Conservation (phyloP, 2,329 filamentous ascomycete genomes). For the Sporothrix protearum region DNA sequence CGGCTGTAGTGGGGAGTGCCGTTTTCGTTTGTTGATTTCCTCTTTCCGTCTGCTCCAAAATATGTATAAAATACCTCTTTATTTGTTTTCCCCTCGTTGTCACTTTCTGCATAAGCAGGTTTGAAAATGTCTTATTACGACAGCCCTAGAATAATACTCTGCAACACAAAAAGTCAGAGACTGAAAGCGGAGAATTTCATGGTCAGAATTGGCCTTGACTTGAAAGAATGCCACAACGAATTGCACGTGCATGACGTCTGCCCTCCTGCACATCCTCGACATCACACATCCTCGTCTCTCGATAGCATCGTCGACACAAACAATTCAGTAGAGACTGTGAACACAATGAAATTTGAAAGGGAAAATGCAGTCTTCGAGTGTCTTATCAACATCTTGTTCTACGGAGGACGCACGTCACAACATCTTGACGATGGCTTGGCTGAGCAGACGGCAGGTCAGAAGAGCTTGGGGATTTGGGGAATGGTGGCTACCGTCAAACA, state of each 20-base stretch:
- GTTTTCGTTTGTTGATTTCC: not conserved
- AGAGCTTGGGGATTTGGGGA: not conserved
- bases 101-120: not conserved
- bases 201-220: too few relatives aligned
- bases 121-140: not conserved
- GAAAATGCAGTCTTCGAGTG: not conserved
- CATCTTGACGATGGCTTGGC: not conserved
- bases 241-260: too few relatives aligned
- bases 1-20: constrained; percentile 28
- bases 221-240: too few relatives aligned
- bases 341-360: not conserved
- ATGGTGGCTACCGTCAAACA: not conserved
- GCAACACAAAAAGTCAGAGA: too few relatives aligned
- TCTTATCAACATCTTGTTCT: not conserved
- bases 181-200: too few relatives aligned
- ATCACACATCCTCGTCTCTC: too few relatives aligned
- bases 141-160: constrained; percentile 6
- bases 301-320: not conserved
- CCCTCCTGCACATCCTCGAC: too few relatives aligned
- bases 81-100: not conserved
- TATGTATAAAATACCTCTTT: constrained; percentile 1
- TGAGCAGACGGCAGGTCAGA: not conserved
- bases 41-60: not conserved
- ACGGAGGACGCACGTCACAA: not conserved
- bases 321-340: not conserved